phyloP scores from a whole-genome alignment of 768 basidiomycete species.

The Suillus discolor region DNA sequence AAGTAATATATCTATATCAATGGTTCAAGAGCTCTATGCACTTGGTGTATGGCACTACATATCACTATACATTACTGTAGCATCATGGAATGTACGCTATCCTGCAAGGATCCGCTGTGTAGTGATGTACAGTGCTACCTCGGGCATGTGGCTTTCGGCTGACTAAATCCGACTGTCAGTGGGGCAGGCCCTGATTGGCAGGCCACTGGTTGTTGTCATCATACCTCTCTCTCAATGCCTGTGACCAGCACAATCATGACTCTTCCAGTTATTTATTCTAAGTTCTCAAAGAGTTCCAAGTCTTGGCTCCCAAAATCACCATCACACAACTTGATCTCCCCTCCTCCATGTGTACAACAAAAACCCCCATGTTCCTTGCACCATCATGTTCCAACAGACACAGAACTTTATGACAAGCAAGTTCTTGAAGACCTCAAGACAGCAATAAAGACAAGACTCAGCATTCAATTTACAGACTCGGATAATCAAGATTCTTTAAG shows the following conservation, averaged over 20 bases:
- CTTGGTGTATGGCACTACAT: no score
- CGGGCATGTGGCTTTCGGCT: background rate
- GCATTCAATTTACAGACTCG: background rate
- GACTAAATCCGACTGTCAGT: background rate
- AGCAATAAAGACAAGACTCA: background rate
- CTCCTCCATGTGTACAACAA: background rate
- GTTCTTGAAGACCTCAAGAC: background rate
- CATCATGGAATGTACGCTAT: no score
- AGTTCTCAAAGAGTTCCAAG: background rate
- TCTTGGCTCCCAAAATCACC: background rate
- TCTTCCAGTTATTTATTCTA: background rate
- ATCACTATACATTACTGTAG: no score
- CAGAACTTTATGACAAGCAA: background rate
- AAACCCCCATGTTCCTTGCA: background rate
- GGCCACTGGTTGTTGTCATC: background rate
- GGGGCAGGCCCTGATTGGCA: no score
- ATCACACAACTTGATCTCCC: background rate
- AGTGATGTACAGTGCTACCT: no score
- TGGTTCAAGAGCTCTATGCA: no score
- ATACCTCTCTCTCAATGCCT: background rate
- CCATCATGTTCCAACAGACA: background rate
- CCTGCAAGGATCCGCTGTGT: no score
- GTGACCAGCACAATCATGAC: background rate
- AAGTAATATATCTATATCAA: no score
- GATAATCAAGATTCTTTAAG: background rate